A percentile compares a stretch with the other conserved stretches of the same genome.
Conservation (phyloP, 345 rosid genomes). For the Turritis glabra region DNA sequence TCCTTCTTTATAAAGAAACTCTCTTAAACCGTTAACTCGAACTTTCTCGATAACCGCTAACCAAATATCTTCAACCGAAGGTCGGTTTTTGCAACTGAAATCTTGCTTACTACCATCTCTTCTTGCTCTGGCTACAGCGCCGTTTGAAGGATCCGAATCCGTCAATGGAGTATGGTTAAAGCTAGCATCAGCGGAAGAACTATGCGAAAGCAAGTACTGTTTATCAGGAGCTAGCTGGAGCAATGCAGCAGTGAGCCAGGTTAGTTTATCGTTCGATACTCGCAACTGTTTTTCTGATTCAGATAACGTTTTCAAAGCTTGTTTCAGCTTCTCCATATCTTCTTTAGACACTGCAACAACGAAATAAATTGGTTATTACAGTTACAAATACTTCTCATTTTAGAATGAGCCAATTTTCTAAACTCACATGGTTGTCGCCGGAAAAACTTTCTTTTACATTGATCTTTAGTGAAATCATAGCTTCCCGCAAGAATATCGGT, state of each 20-base stretch:
- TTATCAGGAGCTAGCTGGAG: slow-evolving; percentile 99
- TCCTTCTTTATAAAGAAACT: slow-evolving; percentile 83
- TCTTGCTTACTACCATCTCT: slow-evolving; percentile 10
- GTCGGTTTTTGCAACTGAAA: slow-evolving; percentile 37
- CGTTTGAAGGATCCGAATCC: neutral
- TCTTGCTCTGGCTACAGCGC: neutral
- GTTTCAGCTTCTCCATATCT: slow-evolving; percentile 94
- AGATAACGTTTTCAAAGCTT: slow-evolving; percentile 86
- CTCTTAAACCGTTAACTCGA: slow-evolving; percentile 52
- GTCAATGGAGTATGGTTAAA: slow-evolving; percentile 49
- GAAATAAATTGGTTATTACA: neutral
- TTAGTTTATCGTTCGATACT: slow-evolving; percentile 83
- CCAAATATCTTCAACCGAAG: slow-evolving; percentile 82
- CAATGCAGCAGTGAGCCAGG: slow-evolving; percentile 97
- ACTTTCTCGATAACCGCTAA: slow-evolving; percentile 68
- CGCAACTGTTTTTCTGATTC: slow-evolving; percentile 98
- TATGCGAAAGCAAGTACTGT: slow-evolving; percentile 63
- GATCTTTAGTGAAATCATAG: slow-evolving; percentile 78
- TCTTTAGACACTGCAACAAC: slow-evolving; percentile 74
- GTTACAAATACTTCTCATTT: neutral
- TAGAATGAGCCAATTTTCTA: neutral
- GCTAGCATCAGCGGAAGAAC: slow-evolving; percentile 67
- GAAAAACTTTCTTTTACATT: slow-evolving; percentile 75
- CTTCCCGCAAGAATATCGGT: slow-evolving; percentile 95
- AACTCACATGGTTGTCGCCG: slow-evolving; percentile 75